A percentile compares a stretch with the other conserved stretches of the same genome.
Evolutionary conservation across 768 basidiomycete genomes (phyloP).

Genomic region (Lactarius quietus): DNA sequence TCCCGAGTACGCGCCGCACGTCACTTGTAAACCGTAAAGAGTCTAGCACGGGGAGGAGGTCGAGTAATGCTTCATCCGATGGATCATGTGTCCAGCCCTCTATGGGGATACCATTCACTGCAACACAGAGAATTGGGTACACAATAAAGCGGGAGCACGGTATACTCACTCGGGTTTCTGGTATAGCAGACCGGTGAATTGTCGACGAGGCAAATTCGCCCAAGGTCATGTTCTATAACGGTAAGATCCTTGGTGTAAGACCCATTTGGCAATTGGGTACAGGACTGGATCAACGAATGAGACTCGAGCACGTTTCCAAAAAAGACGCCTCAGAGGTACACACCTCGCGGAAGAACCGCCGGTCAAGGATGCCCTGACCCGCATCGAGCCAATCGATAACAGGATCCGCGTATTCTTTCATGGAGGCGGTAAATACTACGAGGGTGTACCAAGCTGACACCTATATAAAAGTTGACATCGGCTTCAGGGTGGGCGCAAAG

Average conservation of each 20-base stretch:
- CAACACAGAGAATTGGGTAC: not conserved
- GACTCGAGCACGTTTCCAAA: not conserved
- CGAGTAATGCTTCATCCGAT: constrained; percentile 92
- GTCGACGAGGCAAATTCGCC: constrained; percentile 92
- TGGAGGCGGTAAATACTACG: constrained; percentile 97
- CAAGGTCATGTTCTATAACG: constrained; percentile 83
- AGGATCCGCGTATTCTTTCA: constrained; percentile 99
- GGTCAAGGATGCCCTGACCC: constrained; percentile 83
- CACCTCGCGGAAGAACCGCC: constrained; percentile 90
- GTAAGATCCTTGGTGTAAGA: constrained; percentile 93
- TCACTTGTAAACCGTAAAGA: constrained; percentile 94
- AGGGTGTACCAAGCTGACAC: constrained; percentile 98
- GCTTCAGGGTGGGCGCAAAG: no score
- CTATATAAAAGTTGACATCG: constrained; percentile 42
- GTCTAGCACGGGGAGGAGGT: constrained; percentile 92
- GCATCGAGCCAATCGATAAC: constrained; percentile 99
- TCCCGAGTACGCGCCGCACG: constrained; percentile 86
- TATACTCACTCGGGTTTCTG: constrained; percentile 78
- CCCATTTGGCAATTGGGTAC: constrained; percentile 88
- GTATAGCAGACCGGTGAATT: constrained; percentile 93
- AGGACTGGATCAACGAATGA: constrained; percentile 54
- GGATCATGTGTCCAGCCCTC: constrained; percentile 99
- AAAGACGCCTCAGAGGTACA: constrained; percentile 33
- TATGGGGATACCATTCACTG: constrained; percentile 97
- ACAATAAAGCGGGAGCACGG: not conserved